phyloP scores from a whole-genome alignment of 2,329 filamentous ascomycete genomes.

The Zymoseptoria ardabiliae region DNA sequence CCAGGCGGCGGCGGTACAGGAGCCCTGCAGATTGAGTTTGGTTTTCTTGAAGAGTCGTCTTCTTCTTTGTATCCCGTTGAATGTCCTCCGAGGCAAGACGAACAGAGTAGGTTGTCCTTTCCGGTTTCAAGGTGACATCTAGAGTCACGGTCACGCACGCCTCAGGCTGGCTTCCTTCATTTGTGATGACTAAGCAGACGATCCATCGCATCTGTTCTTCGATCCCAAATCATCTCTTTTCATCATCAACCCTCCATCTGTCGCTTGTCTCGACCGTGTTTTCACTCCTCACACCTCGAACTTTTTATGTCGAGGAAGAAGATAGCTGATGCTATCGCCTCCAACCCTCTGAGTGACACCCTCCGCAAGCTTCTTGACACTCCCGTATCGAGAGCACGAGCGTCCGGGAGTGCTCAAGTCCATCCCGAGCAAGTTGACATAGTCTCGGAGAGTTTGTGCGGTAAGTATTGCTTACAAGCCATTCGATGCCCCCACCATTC shows the following conservation, averaged over 20 bases:
- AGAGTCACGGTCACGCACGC: background rate
- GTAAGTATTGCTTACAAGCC: constrained; percentile 5
- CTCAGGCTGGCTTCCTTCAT: background rate
- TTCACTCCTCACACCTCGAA: background rate
- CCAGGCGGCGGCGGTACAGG: background rate
- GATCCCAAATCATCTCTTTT: background rate
- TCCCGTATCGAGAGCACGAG: background rate
- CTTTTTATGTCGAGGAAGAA: background rate
- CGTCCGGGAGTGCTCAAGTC: background rate
- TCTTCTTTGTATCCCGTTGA: too few species aligned
- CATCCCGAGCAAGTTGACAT: constrained; percentile 10
- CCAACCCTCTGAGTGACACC: background rate
- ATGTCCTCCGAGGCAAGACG: background rate
- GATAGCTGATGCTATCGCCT: background rate
- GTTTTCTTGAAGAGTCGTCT: background rate
- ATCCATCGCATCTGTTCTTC: background rate
- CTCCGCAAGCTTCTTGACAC: background rate
- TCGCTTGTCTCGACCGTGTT: background rate
- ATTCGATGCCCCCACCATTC: constrained; percentile 2
- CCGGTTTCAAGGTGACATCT: background rate
- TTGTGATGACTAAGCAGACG: background rate
- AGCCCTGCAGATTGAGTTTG: background rate
- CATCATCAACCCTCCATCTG: background rate
- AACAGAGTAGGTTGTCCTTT: background rate
- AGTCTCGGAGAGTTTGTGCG: constrained; percentile 17